These are phyloP conservation scores for Suhomyces yuchorum DNA, from an alignment of 1,139 yeast genomes.

Conservation along the genomic window DNA sequence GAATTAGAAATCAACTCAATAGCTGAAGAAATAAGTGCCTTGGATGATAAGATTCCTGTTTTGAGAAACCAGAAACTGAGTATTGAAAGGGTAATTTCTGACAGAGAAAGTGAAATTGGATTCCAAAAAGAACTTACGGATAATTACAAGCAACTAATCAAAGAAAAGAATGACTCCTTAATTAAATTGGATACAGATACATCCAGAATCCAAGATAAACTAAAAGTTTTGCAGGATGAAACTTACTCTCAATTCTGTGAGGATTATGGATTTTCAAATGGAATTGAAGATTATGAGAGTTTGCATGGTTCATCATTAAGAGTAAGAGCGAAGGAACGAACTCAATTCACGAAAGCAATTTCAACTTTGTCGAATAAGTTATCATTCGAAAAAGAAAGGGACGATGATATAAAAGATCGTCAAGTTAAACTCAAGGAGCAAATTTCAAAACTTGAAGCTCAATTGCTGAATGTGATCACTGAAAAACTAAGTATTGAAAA, in stretches of 20 bases:
- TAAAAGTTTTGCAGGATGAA: slow-evolving; percentile 41
- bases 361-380: slow-evolving; percentile 63
- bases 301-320: slow-evolving; percentile 65
- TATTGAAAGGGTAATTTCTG: slow-evolving; percentile 54
- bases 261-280: slow-evolving; percentile 51
- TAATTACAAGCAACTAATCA: slow-evolving; percentile 21
- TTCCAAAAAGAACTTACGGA: slow-evolving; percentile 41
- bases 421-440: slow-evolving; percentile 23
- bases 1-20: slow-evolving; percentile 60
- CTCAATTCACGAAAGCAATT: slow-evolving; percentile 61
- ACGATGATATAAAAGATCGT: slow-evolving; percentile 52
- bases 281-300: slow-evolving; percentile 67
- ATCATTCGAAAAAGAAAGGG: slow-evolving; percentile 62
- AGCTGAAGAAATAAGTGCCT: slow-evolving; percentile 51
- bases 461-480: slow-evolving; percentile 31
- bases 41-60: slow-evolving; percentile 58
- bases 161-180: slow-evolving; percentile 24
- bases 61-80: slow-evolving; percentile 54
- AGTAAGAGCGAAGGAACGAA: slow-evolving; percentile 62
- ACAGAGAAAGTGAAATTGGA: slow-evolving; percentile 56
- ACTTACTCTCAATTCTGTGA: slow-evolving; percentile 59
- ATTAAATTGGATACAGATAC: slow-evolving; percentile 36
- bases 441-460: slow-evolving; percentile 33
- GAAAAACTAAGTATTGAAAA: slow-evolving; percentile 37
- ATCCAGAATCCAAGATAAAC: slow-evolving; percentile 25